Evolutionary conservation across 2,329 filamentous ascomycete species (phyloP).

Genomic region (Calonectria hawksworthii): DNA sequence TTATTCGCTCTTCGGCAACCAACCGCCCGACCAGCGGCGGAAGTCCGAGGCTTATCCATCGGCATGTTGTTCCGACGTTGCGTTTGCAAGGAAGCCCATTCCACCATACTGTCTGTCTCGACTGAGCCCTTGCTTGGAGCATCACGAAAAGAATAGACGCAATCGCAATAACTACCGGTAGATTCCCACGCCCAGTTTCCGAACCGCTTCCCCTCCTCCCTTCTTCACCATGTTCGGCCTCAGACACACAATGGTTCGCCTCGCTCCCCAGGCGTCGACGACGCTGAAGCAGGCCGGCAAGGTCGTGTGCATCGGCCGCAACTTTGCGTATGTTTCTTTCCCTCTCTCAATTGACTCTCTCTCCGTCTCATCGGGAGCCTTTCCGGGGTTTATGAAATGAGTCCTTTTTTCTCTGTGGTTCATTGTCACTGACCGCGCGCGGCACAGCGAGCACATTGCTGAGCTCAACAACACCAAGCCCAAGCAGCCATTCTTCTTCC

Average conservation of each 20-base stretch:
- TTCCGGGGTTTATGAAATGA: neutral
- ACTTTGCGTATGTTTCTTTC: conserved; percentile 83
- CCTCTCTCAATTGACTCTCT: neutral
- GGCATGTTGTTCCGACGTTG: conserved; percentile 39
- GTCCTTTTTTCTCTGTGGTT: neutral
- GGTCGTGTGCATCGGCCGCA: conserved; percentile 93
- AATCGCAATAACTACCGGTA: conserved; percentile 11
- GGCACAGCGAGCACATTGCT: conserved; percentile 84
- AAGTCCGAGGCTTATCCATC: conserved; percentile 45
- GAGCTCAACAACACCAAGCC: conserved; percentile 91
- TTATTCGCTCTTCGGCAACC: conserved; percentile 1
- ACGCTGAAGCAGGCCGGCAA: conserved; percentile 72
- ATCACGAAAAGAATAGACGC: conserved; percentile 8
- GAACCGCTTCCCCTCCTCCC: neutral
- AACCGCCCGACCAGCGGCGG: conserved; percentile 30
- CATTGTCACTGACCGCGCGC: conserved; percentile 23
- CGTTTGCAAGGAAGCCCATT: conserved; percentile 12
- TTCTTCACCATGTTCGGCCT: conserved; percentile 52
- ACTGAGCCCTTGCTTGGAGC: neutral
- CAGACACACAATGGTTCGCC: conserved; percentile 54
- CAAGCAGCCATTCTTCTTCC: conserved; percentile 98
- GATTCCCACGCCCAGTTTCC: neutral
- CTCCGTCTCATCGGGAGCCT: conserved; percentile 29
- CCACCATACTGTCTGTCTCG: neutral
- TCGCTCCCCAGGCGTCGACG: conserved; percentile 57